phyloP scores from a whole-genome alignment of 371 early-diverging fungal genomes.

The Mortierella polycephala region DNA sequence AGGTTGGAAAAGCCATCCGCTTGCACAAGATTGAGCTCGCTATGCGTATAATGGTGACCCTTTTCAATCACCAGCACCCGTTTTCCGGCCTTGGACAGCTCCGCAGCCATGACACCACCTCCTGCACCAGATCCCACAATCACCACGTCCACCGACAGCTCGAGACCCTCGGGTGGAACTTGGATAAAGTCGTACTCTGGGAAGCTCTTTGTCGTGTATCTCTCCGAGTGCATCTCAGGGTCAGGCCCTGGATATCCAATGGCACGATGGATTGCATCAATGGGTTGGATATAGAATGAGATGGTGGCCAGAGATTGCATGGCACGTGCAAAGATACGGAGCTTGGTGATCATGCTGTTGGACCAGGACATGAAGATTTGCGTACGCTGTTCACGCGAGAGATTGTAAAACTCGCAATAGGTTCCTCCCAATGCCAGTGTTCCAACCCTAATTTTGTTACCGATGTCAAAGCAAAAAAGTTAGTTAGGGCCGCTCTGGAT shows the following conservation, averaged over 20 bases:
- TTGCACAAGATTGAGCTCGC: constrained; percentile 64
- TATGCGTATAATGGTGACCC: constrained; percentile 66
- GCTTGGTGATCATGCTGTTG: constrained; percentile 59
- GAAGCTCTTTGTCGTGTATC: constrained; percentile 43
- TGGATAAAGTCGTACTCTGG: constrained; percentile 55
- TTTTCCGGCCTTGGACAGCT: constrained; percentile 76
- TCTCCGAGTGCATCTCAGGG: constrained; percentile 56
- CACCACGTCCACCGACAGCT: constrained; percentile 68
- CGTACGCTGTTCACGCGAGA: constrained; percentile 62
- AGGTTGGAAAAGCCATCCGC: constrained; percentile 57
- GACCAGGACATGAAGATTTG: constrained; percentile 59
- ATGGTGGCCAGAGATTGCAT: constrained; percentile 23
- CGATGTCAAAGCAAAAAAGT: neutral
- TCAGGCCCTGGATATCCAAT: constrained; percentile 63
- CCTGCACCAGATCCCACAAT: constrained; percentile 83
- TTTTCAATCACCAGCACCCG: constrained; percentile 81
- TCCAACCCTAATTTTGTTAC: constrained; percentile 55
- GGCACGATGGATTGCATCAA: constrained; percentile 33
- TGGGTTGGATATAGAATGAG: constrained; percentile 28
- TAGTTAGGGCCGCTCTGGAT: neutral
- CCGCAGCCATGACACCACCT: constrained; percentile 79
- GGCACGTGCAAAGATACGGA: constrained; percentile 54
- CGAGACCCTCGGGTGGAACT: constrained; percentile 43
- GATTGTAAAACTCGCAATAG: constrained; percentile 58
- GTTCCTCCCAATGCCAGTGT: constrained; percentile 67